These are phyloP conservation scores for Dactylorhiza incarnata DNA, from an alignment of 106 monocot genomes.

Conservation along the genomic window DNA sequence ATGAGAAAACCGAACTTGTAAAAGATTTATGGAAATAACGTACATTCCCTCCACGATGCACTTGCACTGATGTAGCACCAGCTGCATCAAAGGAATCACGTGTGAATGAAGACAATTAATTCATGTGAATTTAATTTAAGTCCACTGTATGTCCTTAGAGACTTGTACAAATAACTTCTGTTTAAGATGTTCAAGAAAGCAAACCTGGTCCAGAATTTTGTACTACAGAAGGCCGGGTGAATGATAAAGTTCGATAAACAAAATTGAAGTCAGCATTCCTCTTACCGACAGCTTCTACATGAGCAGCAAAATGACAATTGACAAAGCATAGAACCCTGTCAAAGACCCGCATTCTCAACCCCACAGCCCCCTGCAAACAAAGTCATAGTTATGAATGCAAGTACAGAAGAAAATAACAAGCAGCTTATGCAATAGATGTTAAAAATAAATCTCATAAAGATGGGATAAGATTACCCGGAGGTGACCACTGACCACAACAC, in stretches of 20 bases:
- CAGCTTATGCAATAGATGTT: too few relatives aligned
- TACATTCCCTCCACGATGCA: slow-evolving; percentile 53
- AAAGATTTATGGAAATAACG: slow-evolving; percentile 18
- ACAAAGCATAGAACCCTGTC: slow-evolving; percentile 60
- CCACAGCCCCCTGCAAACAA: slow-evolving; percentile 55
- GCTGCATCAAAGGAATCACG: slow-evolving; percentile 30
- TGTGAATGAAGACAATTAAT: neutral
- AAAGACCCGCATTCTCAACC: slow-evolving; percentile 68
- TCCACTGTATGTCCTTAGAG: neutral
- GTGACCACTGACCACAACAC: too few relatives aligned
- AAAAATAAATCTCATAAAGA: too few relatives aligned
- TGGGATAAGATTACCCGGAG: too few relatives aligned
- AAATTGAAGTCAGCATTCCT: slow-evolving; percentile 69
- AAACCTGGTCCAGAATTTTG: slow-evolving; percentile 43
- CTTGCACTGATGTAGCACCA: slow-evolving; percentile 43
- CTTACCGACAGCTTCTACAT: slow-evolving; percentile 59
- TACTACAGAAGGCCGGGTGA: slow-evolving; percentile 41
- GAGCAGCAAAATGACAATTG: slow-evolving; percentile 82
- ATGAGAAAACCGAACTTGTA: neutral
- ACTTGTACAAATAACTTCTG: neutral
- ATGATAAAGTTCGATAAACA: slow-evolving; percentile 53
- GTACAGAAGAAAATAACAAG: neutral
- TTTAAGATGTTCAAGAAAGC: neutral
- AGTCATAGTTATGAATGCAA: neutral
- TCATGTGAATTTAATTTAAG: neutral